Evolutionary conservation across 2,329 filamentous ascomycete species (phyloP).

Genomic region (Curvularia hawaiiensis): DNA sequence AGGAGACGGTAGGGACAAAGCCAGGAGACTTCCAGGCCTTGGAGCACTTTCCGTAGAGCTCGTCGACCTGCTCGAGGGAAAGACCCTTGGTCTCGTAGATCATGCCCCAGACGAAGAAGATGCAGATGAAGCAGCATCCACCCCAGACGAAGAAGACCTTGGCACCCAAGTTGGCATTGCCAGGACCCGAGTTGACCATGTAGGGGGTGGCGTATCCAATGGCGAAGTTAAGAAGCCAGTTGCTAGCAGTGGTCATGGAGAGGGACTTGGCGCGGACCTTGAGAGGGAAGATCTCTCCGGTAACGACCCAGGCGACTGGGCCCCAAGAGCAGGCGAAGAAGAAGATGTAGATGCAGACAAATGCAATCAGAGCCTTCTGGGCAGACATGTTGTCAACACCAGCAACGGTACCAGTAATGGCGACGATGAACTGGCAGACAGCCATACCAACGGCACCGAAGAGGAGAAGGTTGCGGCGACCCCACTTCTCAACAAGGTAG

Average conservation of each 20-base stretch:
- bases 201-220: constrained; percentile 68
- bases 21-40: constrained; percentile 72
- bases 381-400: constrained; percentile 45
- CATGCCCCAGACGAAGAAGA: constrained; percentile 74
- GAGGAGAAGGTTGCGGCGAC: constrained; percentile 75
- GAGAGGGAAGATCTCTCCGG: constrained; percentile 51
- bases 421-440: constrained; percentile 51
- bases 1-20: constrained; percentile 63
- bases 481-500: constrained; percentile 78
- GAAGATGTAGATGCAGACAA: constrained; percentile 73
- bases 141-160: constrained; percentile 64
- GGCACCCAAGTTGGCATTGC: constrained; percentile 67
- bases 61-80: constrained; percentile 78
- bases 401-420: constrained; percentile 48
- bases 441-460: constrained; percentile 76
- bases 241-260: constrained; percentile 60
- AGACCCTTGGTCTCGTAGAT: constrained; percentile 81
- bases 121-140: constrained; percentile 58
- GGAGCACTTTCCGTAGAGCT: constrained; percentile 74
- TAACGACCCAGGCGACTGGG: constrained; percentile 70
- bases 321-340: constrained; percentile 83
- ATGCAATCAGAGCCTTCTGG: constrained; percentile 48
- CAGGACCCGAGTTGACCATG: constrained; percentile 63
- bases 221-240: constrained; percentile 59
- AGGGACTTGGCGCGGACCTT: constrained; percentile 56